These are phyloP conservation scores for Cordia subcordata DNA, from an alignment of 257 asterid genomes.

Conservation along the genomic window DNA sequence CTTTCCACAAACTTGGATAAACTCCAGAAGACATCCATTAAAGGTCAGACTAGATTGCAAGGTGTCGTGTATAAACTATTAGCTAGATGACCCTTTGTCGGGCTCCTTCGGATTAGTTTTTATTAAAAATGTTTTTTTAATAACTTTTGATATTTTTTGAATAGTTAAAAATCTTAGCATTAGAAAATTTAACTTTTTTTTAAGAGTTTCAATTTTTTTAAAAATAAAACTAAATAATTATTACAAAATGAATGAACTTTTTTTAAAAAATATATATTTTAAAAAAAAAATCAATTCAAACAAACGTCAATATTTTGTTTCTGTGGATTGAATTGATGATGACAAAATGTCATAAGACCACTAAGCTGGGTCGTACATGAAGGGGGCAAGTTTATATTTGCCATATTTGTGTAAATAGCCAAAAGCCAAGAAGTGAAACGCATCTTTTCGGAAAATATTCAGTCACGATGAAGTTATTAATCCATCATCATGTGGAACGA, in stretches of 20 bases:
- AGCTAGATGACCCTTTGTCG: background rate
- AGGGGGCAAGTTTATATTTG: conserved; percentile 1
- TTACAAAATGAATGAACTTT: too few relatives aligned
- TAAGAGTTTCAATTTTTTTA: too few relatives aligned
- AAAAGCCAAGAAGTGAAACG: background rate
- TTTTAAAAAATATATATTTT: too few relatives aligned
- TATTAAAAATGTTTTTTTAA: too few relatives aligned
- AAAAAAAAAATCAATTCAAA: too few relatives aligned
- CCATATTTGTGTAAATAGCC: conserved; percentile 1
- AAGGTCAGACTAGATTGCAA: conserved; percentile 3
- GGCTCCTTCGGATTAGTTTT: too few relatives aligned
- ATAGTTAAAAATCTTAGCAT: too few relatives aligned
- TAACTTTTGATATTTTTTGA: too few relatives aligned
- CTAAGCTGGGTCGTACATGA: conserved; percentile 9
- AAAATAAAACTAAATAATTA: too few relatives aligned
- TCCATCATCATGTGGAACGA: background rate
- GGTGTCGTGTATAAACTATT: conserved; percentile 1
- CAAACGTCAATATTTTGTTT: too few relatives aligned
- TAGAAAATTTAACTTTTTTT: too few relatives aligned
- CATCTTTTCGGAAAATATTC: background rate
- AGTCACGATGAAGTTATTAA: background rate
- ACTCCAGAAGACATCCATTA: background rate
- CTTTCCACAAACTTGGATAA: background rate
- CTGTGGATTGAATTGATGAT: conserved; percentile 1
- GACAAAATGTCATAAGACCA: conserved; percentile 7